These are phyloP conservation scores for Xylariales sp. DNA, from an alignment of 2,329 filamentous ascomycete species.

Conservation along the genomic window DNA sequence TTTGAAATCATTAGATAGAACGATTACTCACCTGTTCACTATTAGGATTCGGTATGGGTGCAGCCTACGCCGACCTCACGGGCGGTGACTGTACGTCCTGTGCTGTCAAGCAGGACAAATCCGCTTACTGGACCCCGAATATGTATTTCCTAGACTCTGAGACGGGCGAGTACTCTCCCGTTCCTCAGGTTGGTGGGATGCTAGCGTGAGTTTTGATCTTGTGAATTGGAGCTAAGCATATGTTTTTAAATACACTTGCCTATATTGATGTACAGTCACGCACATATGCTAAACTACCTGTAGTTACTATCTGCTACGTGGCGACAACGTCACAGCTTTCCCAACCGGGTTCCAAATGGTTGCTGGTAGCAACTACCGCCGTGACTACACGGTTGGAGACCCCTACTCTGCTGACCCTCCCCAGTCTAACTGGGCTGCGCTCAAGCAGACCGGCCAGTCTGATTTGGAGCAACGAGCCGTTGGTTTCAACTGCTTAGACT, in stretches of 20 bases:
- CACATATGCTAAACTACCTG: constrained; percentile 16
- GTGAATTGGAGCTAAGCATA: neutral
- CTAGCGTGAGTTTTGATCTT: constrained; percentile 73
- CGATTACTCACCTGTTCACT: constrained; percentile 5
- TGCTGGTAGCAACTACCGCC: constrained; percentile 75
- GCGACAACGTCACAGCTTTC: constrained; percentile 76
- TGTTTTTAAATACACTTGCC: neutral
- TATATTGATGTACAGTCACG: neutral
- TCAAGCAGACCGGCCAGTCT: constrained; percentile 73
- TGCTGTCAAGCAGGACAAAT: constrained; percentile 81
- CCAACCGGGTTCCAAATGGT: constrained; percentile 84
- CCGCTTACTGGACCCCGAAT: constrained; percentile 86
- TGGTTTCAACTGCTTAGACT: constrained; percentile 97
- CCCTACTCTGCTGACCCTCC: constrained; percentile 71
- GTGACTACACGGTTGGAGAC: constrained; percentile 76
- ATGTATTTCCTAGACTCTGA: constrained; percentile 78
- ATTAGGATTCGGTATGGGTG: constrained; percentile 72
- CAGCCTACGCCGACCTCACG: constrained; percentile 68
- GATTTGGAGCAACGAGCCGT: constrained; percentile 82
- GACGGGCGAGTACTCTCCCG: constrained; percentile 74
- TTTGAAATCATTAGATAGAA: neutral
- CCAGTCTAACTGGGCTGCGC: constrained; percentile 76
- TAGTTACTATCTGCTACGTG: constrained; percentile 83
- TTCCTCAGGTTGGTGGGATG: constrained; percentile 83
- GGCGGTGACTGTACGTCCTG: constrained; percentile 81